Evolutionary conservation across 768 basidiomycete genomes (phyloP), one percentile per base, ranked within the genome.

Genomic region (Lentinula boryana): DNA sequence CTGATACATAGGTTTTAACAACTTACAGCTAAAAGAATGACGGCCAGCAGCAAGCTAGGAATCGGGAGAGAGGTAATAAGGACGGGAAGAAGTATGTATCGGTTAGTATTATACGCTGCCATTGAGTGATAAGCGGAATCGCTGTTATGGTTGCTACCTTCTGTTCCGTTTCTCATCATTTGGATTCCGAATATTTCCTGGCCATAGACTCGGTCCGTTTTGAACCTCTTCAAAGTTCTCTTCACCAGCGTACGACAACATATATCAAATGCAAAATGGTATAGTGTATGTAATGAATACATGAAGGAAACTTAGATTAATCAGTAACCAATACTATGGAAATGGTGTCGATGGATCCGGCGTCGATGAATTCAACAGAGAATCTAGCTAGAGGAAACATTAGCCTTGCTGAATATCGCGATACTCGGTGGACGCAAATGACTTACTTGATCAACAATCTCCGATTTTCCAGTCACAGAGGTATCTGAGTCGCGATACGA

Each of bases 321-420:
- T 56, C 35, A 2, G 23, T 56, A 2, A 3, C 27, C 5, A 56
- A 41, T 58, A 49, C 41, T 49, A 56, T 23, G 55, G 16, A 15
- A 56, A 56, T 40, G 55, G 33, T 31, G 55, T 56, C 40, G 55
- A 56, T n/a, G 55, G 44, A 43, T 56, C 55, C 21, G 55, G 55
- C 13, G 55, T 56, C 23, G 55, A 43, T 44, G 55, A 56, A 56
- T 49, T 49, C 15, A 58, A 46, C 12, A 58, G 31, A 32, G 57
- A 58, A 50, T 58, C 57, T 31, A 58, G 44, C 48, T 58, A 27
- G 15, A 43, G 32, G 9, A 13, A 13, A 23, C 21, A 23, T 7
- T 13, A 15, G 6, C 8, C 36, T 27, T 56, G 5, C 8, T n/a
- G 10, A 16, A 9, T 40, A 38, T 10, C 7, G 2, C 5, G 8